Base-by-base conservation (phyloP, 495 filamentous ascomycete genomes). In the Aspergillus avenaceus region DNA sequence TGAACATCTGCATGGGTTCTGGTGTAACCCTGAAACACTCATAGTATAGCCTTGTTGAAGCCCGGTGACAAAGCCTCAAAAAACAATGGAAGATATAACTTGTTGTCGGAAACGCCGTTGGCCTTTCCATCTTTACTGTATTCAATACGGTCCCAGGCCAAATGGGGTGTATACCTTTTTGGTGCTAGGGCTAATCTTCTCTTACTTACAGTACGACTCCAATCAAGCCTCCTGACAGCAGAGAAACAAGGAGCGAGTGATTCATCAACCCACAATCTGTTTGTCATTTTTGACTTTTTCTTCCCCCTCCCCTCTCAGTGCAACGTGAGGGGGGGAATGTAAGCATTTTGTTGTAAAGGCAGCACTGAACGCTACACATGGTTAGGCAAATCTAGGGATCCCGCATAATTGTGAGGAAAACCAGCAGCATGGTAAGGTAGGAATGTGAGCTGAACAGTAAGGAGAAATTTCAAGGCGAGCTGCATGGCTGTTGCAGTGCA, bases 1-100 rank as follows among this genome's bases (percentile, higher is more conserved):
- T 36, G 37, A 23, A 16, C 49, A 45, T 41, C 41, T 52, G 49
- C 49, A 52, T 24, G n/a, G 12, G 45, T 24, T 29, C 25, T 32
- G 34, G 44, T 47, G 44, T 34, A 36, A 36, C 32, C n/a, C 12
- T 16, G 32, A 16, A 16, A 7, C 6, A 8, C 8, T 16, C 12
- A 12, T 14, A 5, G 42, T 13, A 18, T 28, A 53, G 38, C 37
- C n/a, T n/a, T n/a, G n/a, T n/a, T 42, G 32, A 6, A 5, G n/a
- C 7, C 6, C 32, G 7, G 2, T 14, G 29, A 36, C 12, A 18
- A 21, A 7, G 34, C n/a, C n/a, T n/a, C n/a, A 38, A 16, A 4
- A 38, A 38, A 16, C 18, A 21, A 38, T 19, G 16, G 9, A 38
- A 38, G 11, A 32, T 6, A 9, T 4, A 18, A 19, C 18, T 14